Evolutionary conservation across 257 asterid species (phyloP).

Genomic region (Hygrophila difformis): DNA sequence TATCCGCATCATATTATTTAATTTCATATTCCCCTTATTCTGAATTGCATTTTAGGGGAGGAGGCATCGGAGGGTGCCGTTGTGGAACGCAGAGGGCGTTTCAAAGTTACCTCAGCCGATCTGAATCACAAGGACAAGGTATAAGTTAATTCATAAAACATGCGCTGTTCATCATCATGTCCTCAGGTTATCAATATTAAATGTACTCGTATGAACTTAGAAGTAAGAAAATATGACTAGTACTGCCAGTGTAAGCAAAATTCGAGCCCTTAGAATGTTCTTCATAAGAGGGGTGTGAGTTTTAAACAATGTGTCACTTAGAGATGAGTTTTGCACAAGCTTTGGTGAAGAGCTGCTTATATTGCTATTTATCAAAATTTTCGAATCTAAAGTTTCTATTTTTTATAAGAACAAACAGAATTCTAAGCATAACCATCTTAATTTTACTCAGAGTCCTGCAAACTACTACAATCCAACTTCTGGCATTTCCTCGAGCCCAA

Average conservation of each 20-base stretch:
- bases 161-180: not conserved
- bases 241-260: not conserved
- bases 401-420: no score
- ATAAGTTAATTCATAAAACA: constrained; percentile 3
- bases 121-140: constrained; percentile 62
- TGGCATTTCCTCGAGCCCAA: constrained; percentile 40
- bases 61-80: constrained; percentile 74
- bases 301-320: no score
- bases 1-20: not conserved
- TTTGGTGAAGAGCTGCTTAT: no score
- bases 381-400: no score
- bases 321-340: no score
- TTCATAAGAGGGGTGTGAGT: no score
- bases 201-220: constrained; percentile 1
- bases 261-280: no score
- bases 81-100: constrained; percentile 91
- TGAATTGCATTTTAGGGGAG: constrained; percentile 42
- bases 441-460: constrained; percentile 39
- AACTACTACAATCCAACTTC: constrained; percentile 31
- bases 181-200: constrained; percentile 10
- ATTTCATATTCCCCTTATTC: constrained; percentile 8
- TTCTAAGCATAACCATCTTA: constrained; percentile 28
- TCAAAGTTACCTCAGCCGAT: constrained; percentile 90
- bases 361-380: no score
- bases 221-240: not conserved